These are phyloP conservation scores for Phytophthora macrochlamydospora DNA, from an alignment of 352 stramenopile genomes.

Conservation along the genomic window DNA sequence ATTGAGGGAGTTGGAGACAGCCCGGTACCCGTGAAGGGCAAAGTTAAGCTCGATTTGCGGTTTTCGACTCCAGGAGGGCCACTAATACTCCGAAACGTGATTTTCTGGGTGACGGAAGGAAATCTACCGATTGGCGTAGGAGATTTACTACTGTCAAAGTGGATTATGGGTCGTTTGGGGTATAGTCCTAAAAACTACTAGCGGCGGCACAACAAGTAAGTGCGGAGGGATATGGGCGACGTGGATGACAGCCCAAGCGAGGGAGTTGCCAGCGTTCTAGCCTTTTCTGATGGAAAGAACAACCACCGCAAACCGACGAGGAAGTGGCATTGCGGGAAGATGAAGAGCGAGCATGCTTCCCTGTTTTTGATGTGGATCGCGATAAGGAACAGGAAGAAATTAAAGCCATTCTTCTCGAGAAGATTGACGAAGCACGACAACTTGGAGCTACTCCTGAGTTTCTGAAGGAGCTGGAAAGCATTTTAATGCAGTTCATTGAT, in stretches of 20 bases:
- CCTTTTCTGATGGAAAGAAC: neutral
- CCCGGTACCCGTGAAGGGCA: conserved; percentile 9
- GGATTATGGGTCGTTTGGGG: conserved; percentile 6
- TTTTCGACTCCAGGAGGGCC: conserved; percentile 12
- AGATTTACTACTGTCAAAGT: conserved; percentile 10
- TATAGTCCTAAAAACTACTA: conserved; percentile 7
- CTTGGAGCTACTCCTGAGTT: conserved; percentile 1
- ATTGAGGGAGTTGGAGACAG: conserved; percentile 9
- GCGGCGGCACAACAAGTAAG: conserved; percentile 10
- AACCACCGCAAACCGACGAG: neutral
- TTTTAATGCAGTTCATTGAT: conserved; percentile 14
- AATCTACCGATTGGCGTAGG: neutral
- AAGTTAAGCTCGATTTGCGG: conserved; percentile 12
- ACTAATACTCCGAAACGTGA: conserved; percentile 10
- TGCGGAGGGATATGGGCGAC: conserved; percentile 14
- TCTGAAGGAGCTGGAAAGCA: neutral
- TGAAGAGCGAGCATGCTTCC: conserved; percentile 16
- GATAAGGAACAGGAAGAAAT: conserved; percentile 1
- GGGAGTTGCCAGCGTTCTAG: conserved; percentile 6
- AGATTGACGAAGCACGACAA: conserved; percentile 5
- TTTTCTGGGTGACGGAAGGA: conserved; percentile 10
- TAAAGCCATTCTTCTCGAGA: conserved; percentile 3
- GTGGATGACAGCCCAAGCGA: neutral
- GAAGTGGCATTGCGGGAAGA: conserved; percentile 14
- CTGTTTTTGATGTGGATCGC: neutral